Evolutionary conservation across 2,329 filamentous ascomycete species (phyloP).

Genomic region (Epicoccum nigrum): DNA sequence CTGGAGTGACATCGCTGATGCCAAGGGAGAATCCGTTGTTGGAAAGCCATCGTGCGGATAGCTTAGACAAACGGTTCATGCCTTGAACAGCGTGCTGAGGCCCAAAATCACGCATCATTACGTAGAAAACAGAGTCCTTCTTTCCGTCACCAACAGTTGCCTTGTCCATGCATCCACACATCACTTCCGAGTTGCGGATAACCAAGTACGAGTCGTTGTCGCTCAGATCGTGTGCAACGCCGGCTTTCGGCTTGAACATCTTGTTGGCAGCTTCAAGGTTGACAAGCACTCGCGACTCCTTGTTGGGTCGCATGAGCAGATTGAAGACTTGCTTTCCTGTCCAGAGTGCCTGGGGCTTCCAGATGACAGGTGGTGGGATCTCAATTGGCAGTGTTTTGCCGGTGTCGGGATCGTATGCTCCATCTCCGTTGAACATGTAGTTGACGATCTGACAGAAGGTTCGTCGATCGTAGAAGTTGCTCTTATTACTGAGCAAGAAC

Average conservation of each 20-base stretch:
- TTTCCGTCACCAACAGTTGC: conserved; percentile 95
- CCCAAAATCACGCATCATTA: conserved; percentile 93
- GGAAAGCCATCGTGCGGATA: conserved; percentile 86
- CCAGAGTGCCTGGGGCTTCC: conserved; percentile 88
- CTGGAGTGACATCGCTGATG: conserved; percentile 91
- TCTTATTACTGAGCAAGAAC: conserved; percentile 88
- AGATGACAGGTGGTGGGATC: conserved; percentile 81
- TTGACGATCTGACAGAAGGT: conserved; percentile 89
- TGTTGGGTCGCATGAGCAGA: conserved; percentile 87
- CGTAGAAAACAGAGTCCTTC: conserved; percentile 97
- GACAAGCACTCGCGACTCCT: conserved; percentile 78
- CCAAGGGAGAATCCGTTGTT: conserved; percentile 96
- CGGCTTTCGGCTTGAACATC: conserved; percentile 71
- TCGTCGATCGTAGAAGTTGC: conserved; percentile 87
- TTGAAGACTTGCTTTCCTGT: conserved; percentile 98
- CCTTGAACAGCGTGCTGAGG: conserved; percentile 84
- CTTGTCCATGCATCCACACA: conserved; percentile 98
- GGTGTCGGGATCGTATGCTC: conserved; percentile 54
- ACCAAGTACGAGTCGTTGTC: conserved; percentile 81
- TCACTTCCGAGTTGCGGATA: conserved; percentile 93
- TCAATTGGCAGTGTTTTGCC: conserved; percentile 69
- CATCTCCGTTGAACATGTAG: conserved; percentile 85
- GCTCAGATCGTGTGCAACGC: conserved; percentile 78
- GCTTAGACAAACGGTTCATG: conserved; percentile 92
- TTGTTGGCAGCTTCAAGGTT: conserved; percentile 94